Evolutionary conservation across 768 basidiomycete species (phyloP).

Genomic region (Mycena maculata): DNA sequence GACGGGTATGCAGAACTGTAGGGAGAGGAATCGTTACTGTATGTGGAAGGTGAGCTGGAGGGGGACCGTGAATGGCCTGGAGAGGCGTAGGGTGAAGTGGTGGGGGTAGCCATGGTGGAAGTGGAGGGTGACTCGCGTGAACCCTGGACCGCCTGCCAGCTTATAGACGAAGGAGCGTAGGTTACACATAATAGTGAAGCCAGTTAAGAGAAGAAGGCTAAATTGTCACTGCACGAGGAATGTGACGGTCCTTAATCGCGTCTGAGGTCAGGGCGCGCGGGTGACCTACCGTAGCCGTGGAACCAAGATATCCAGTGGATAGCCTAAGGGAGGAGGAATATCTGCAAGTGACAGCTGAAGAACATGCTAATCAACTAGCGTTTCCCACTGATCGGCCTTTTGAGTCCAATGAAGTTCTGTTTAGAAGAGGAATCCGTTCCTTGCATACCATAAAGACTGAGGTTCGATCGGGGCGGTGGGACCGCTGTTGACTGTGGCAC

Average conservation of each 20-base stretch:
- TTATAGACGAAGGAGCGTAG: slow-evolving; percentile 29
- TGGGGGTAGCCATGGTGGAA: slow-evolving; percentile 28
- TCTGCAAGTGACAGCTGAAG: background rate
- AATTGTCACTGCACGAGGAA: slow-evolving; percentile 24
- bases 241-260: slow-evolving; percentile 7
- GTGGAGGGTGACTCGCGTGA: slow-evolving; percentile 20
- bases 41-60: slow-evolving; percentile 28
- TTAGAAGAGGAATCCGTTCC: slow-evolving; percentile 10
- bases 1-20: slow-evolving; percentile 30
- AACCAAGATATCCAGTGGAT: background rate
- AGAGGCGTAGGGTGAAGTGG: slow-evolving; percentile 12
- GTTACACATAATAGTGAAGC: slow-evolving; percentile 34
- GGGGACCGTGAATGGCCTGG: slow-evolving; percentile 23
- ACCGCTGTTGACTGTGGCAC: background rate
- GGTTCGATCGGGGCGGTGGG: slow-evolving; percentile 1
- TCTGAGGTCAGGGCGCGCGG: background rate
- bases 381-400: background rate
- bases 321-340: background rate
- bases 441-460: background rate
- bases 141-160: background rate
- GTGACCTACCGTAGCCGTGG: background rate
- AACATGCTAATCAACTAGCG: slow-evolving; percentile 7
- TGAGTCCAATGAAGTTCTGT: background rate
- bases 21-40: slow-evolving; percentile 30
- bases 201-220: slow-evolving; percentile 26